Base-by-base conservation (phyloP, 2,329 filamentous ascomycete genomes). In the Sporothrix euskadiensis region DNA sequence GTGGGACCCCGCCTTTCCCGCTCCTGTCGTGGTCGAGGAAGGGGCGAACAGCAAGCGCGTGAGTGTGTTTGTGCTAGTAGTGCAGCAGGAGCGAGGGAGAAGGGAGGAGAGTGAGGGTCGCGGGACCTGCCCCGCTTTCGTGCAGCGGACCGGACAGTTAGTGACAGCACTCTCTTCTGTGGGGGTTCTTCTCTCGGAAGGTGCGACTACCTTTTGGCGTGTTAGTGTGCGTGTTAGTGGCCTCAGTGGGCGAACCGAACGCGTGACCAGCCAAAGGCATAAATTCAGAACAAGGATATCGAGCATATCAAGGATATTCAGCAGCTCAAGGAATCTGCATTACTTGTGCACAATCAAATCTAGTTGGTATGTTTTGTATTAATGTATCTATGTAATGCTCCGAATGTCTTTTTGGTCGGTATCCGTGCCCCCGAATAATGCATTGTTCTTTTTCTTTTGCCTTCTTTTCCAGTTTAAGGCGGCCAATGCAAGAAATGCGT, bases 1-100 rank as follows among this genome's bases (percentile, higher is more conserved):
- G 35, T 70, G 52, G 66, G 41, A 69, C 66, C 66, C 65, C 66
- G 66, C 66, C 30, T 69, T 52, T 49, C 44, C 66, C 49, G 52
- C 22, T 52, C 6, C 68, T 57, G 44, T 35, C 47, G 66, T 69
- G 66, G 66, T 69, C 47, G 66, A 70, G 52, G 52, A 70, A 59
- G 68, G 66, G 39, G 35, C 52, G 35, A 57, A 69, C 32, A 66
- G 61, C 47, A 52, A 14, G 47, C 66, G 66, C 66, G 66, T 56
- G 66, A 69, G 66, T 47, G 61, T 47, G n/a, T 8, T 26, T n/a
- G 32, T 39, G 12, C 56, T 1, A 5, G 14, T 30, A 35, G 56
- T 16, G 56, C 32, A 30, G 56, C 56, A 59, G 30, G 56, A 61
- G 57, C 32, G 16, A 41, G 30, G 22, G 52, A 56, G 26, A 16